A percentile compares a stretch with the other conserved stretches of the same genome.
These are phyloP conservation scores for Wickerhamiella sorbophila DNA, from an alignment of 805 yeast species.

Conservation along the genomic window DNA sequence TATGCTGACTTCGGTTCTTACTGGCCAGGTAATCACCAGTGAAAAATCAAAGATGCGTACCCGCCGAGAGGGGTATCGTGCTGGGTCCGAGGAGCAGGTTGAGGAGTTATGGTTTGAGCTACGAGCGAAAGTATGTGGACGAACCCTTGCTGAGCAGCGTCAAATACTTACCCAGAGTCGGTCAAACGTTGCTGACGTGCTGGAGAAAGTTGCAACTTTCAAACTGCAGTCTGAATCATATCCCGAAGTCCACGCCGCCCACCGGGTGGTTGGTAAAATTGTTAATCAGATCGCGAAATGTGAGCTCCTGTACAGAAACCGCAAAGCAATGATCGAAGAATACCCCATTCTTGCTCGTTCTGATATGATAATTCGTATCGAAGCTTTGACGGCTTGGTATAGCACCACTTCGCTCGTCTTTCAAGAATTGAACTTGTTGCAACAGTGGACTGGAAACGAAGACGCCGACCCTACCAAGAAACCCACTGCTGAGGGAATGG, in stretches of 20 bases:
- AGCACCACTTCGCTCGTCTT: constrained; percentile 57
- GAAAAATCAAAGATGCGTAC: constrained; percentile 55
- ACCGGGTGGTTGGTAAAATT: constrained; percentile 38
- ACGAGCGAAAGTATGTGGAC: constrained; percentile 64
- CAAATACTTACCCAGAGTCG: constrained; percentile 55
- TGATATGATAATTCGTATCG: constrained; percentile 50
- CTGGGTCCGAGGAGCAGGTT: constrained; percentile 34
- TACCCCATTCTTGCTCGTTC: constrained; percentile 55
- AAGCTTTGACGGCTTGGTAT: constrained; percentile 74
- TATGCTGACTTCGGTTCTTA: constrained; percentile 76
- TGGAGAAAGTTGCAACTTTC: constrained; percentile 55
- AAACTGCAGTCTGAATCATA: constrained; percentile 29
- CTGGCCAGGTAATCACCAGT: constrained; percentile 86
- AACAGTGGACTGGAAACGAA: constrained; percentile 73
- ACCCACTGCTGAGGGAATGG: constrained; percentile 26
- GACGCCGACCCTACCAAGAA: constrained; percentile 45
- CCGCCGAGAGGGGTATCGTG: constrained; percentile 33
- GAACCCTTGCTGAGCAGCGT: constrained; percentile 67
- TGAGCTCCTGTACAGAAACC: constrained; percentile 65
- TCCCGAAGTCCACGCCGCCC: constrained; percentile 25
- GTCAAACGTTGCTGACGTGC: constrained; percentile 53
- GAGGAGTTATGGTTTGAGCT: constrained; percentile 81
- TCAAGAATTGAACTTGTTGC: constrained; percentile 44
- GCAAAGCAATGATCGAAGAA: constrained; percentile 62
- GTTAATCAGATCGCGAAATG: constrained; percentile 50